Evolutionary conservation across 1,139 yeast species (phyloP), one percentile per base, ranked within the genome.

Genomic region (Saccharomyces hybrid): DNA sequence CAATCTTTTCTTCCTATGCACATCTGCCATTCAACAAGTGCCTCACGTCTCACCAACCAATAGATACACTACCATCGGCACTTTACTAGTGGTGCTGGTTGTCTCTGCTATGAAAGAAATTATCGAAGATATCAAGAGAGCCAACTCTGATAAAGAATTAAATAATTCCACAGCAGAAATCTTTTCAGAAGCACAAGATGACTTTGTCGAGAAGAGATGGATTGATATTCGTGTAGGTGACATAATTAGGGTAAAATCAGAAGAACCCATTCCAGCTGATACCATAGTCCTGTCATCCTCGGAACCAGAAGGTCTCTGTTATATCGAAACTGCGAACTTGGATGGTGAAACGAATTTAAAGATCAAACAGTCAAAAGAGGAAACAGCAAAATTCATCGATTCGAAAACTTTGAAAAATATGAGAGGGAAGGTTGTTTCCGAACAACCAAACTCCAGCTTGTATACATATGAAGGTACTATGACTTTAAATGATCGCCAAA

Each of bases 301-400:
- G 0, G 99, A 95, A 69, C 99, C 99, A 0, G 98, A 93, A 71
- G 99, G 99, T 5, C 76, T 95, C 57, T 95, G 99, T 68, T 95
- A 95, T 65, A 89, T 93, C 56, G 99, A 95, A 72, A 95, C 99
- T 1, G 96, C 99, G 1, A 95, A 95, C 65, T 76, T 95, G 60
- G 99, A 95, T 70, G 99, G 99, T 56, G 99, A 95, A 70, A 95
- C 99, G 0, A 95, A 95, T 67, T 77, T 95, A 64, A 95, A 95
- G 67, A 93, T 95, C 65, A 95, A 95, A 66, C 98, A 95, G 68
- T 83, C 96, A 0, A 78, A 79, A 55, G 75, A 80, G 0, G 96
- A 90, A 65, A 93, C 99, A 0, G 78, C 90, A 0, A 76, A 79
- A 59, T 70, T 88, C 57, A 87, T 88, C 23, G 82, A 87, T 52